Evolutionary conservation across 148 eudicot species (phyloP).

Genomic region (Pouteria glomerata): DNA sequence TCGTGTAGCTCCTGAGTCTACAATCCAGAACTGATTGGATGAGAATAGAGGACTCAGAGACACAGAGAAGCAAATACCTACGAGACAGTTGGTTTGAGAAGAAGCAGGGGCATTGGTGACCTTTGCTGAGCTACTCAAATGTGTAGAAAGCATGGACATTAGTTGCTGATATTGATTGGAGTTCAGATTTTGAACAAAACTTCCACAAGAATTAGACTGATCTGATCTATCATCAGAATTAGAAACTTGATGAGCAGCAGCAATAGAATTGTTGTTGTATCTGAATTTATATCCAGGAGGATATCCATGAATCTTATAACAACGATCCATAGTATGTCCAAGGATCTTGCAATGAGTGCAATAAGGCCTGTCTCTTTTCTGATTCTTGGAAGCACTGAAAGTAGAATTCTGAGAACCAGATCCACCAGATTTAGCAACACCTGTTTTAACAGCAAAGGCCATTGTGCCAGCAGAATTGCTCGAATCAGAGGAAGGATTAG

Average conservation of each 20-base stretch:
- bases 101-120: background rate
- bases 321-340: background rate
- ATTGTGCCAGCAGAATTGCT: background rate
- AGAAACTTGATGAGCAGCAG: background rate
- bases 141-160: background rate
- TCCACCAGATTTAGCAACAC: background rate
- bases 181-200: background rate
- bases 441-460: background rate
- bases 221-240: background rate
- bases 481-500: no score
- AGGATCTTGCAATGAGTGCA: background rate
- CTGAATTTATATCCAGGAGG: background rate
- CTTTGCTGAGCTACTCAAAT: background rate
- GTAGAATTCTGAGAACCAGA: background rate
- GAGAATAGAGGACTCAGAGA: background rate
- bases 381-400: background rate
- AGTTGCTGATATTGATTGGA: background rate
- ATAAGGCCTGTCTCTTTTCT: background rate
- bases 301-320: background rate
- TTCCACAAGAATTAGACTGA: background rate
- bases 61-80: background rate
- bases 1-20: background rate
- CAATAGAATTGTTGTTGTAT: background rate
- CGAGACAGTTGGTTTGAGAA: background rate
- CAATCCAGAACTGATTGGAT: background rate